Conservation (phyloP, 257 asterid genomes). For the Vinca minor region DNA sequence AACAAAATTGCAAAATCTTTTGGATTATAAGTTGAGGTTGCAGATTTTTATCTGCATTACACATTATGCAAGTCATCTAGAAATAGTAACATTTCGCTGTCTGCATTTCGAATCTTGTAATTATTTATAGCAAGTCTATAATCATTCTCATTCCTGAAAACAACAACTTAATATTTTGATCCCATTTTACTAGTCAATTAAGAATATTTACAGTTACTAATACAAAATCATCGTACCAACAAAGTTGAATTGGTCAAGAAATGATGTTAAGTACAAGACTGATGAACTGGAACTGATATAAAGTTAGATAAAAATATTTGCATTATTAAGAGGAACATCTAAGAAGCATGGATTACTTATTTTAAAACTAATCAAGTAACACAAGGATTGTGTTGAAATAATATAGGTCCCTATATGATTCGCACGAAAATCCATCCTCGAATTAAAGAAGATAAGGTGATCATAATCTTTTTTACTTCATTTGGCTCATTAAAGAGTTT, state of each 20-base stretch:
- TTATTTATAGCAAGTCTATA: not conserved
- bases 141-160: not conserved
- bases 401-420: not conserved
- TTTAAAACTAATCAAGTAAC: constrained; percentile 28
- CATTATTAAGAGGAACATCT: constrained; percentile 21
- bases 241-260: not conserved
- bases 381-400: constrained; percentile 40
- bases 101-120: no score
- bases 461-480: not conserved
- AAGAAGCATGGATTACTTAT: constrained; percentile 46
- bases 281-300: not conserved
- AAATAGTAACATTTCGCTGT: not conserved
- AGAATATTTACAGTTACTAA: not conserved
- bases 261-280: not conserved
- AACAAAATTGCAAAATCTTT: not conserved
- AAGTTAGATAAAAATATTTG: no score
- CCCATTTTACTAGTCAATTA: not conserved
- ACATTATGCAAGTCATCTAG: not conserved
- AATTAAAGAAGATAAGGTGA: not conserved
- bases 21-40: not conserved
- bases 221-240: not conserved
- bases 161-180: not conserved
- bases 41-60: no score
- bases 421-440: constrained; percentile 7
- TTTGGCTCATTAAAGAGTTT: not conserved